phyloP scores from a whole-genome alignment of 148 eudicot genomes.

The Amaranthus cruentus region DNA sequence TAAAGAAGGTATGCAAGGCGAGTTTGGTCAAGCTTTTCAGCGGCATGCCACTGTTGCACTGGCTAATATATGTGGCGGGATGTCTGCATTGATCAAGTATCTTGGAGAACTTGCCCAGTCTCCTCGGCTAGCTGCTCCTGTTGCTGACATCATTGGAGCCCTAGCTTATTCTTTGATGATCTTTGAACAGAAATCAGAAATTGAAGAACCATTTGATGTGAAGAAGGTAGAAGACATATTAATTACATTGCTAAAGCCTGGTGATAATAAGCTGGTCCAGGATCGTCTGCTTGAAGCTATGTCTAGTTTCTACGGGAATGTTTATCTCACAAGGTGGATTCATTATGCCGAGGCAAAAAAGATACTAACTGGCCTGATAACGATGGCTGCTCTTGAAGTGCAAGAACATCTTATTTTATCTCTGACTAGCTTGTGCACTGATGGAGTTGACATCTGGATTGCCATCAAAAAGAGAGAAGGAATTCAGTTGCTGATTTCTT shows the following conservation, averaged over 20 bases:
- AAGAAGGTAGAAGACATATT: slow-evolving; percentile 52
- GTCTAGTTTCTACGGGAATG: slow-evolving; percentile 71
- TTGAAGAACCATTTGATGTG: slow-evolving; percentile 43
- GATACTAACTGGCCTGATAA: slow-evolving; percentile 59
- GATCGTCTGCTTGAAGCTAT: slow-evolving; percentile 84
- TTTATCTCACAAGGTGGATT: slow-evolving; percentile 41
- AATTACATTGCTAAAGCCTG: slow-evolving; percentile 50
- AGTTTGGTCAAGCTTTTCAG: slow-evolving; percentile 66
- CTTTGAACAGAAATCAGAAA: slow-evolving; percentile 37
- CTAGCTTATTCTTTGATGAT: slow-evolving; percentile 70
- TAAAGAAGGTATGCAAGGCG: slow-evolving; percentile 80
- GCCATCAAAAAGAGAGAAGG: slow-evolving; percentile 78
- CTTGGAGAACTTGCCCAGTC: slow-evolving; percentile 73
- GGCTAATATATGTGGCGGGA: slow-evolving; percentile 77
- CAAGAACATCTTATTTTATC: slow-evolving; percentile 59
- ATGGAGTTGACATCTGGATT: slow-evolving; percentile 56
- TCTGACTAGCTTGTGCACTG: slow-evolving; percentile 56
- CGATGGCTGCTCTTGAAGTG: slow-evolving; percentile 59
- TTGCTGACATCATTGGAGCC: slow-evolving; percentile 74
- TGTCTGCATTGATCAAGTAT: slow-evolving; percentile 56
- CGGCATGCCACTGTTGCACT: slow-evolving; percentile 60
- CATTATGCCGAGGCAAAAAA: slow-evolving; percentile 61
- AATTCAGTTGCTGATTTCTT: slow-evolving; percentile 66
- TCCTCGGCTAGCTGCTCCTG: slow-evolving; percentile 64
- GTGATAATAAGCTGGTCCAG: slow-evolving; percentile 60